Percentiles rank a stretch among this genome's conserved stretches.
Conservation (phyloP, 805 yeast genomes). For the Barnettozyma californica region DNA sequence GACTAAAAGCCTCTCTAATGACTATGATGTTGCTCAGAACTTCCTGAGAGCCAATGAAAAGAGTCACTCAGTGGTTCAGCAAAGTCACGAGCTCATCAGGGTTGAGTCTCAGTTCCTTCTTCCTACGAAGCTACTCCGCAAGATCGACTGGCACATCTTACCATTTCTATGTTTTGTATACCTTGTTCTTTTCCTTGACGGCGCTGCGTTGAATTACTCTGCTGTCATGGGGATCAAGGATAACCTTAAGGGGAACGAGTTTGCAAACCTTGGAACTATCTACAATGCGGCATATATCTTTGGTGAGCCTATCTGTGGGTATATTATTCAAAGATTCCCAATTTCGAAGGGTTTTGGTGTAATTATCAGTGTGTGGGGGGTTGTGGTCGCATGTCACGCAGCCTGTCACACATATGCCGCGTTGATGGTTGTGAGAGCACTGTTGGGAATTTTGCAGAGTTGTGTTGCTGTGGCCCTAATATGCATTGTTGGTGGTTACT, state of each 20-base stretch:
- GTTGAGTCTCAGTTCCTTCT: background rate
- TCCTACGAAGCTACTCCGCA: slow-evolving; percentile 7
- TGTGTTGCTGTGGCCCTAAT: slow-evolving; percentile 47
- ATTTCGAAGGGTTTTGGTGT: slow-evolving; percentile 42
- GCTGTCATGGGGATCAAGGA: slow-evolving; percentile 58
- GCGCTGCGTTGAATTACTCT: slow-evolving; percentile 49
- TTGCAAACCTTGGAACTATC: slow-evolving; percentile 45
- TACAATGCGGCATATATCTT: slow-evolving; percentile 46
- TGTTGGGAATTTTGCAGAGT: slow-evolving; percentile 48
- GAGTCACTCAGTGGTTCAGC: background rate
- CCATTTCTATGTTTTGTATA: slow-evolving; percentile 41
- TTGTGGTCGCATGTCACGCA: slow-evolving; percentile 40
- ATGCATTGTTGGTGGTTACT: slow-evolving; percentile 55
- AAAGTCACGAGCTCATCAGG: background rate
- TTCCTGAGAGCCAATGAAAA: slow-evolving; percentile 1
- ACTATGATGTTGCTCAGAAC: slow-evolving; percentile 7
- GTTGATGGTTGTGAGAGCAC: slow-evolving; percentile 43
- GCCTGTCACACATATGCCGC: slow-evolving; percentile 46
- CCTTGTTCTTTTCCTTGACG: slow-evolving; percentile 51
- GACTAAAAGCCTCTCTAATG: background rate
- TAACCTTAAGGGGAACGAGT: slow-evolving; percentile 42
- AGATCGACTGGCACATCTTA: slow-evolving; percentile 13
- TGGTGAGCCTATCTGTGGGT: slow-evolving; percentile 44
- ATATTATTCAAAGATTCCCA: slow-evolving; percentile 44
- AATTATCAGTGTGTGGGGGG: slow-evolving; percentile 46